A percentile compares a stretch with the other conserved stretches of the same genome.
These are phyloP conservation scores for Nothophoma quercina DNA, from an alignment of 2,329 filamentous ascomycete species.

Conservation along the genomic window DNA sequence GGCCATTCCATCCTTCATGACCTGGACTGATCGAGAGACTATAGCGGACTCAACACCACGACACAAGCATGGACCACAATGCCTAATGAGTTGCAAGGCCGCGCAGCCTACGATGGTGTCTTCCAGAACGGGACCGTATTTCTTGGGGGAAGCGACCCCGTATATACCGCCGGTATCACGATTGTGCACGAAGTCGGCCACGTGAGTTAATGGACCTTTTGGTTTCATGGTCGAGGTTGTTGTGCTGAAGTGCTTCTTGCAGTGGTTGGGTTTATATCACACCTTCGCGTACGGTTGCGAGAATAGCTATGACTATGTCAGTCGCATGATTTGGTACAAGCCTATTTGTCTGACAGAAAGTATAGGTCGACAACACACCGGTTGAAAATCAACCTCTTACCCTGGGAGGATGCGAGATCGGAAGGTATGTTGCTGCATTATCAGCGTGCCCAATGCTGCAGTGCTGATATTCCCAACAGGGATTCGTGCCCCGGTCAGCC, in stretches of 20 bases:
- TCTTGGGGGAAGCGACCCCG: slow-evolving; percentile 1
- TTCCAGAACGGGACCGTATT: slow-evolving; percentile 2
- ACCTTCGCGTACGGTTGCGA: neutral
- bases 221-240: no score
- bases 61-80: slow-evolving; percentile 1
- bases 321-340: neutral
- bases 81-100: neutral
- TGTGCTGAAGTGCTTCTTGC: neutral
- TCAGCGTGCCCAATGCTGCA: no score
- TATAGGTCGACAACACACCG: neutral
- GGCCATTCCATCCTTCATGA: neutral
- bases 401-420: neutral
- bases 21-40: neutral
- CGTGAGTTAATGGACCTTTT: no score
- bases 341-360: neutral
- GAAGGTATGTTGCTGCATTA: neutral
- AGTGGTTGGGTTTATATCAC: slow-evolving; percentile 15
- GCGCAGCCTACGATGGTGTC: neutral
- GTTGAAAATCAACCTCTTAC: neutral
- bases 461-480: neutral
- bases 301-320: slow-evolving; percentile 6
- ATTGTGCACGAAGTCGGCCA: slow-evolving; percentile 8
- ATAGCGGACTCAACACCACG: neutral
- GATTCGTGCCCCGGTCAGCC: neutral
- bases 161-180: neutral